Conservation (phyloP, 257 asterid genomes). For the Verbascum thapsus region DNA sequence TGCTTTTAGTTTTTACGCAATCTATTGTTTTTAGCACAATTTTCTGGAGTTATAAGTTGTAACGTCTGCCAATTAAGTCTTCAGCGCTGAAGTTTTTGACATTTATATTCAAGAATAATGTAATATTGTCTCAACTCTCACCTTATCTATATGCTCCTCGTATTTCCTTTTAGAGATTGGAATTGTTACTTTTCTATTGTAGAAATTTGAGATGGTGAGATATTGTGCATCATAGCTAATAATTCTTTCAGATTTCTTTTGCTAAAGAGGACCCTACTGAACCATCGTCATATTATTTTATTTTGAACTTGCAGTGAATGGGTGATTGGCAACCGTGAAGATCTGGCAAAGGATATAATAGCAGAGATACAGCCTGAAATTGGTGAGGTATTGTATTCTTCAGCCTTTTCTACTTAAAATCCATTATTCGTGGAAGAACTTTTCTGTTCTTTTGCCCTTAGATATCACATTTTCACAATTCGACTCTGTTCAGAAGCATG, state of each 20-base stretch:
- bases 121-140: not conserved
- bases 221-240: not conserved
- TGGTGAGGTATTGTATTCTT: slow-evolving; percentile 78
- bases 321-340: slow-evolving; percentile 99
- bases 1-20: not conserved
- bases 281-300: slow-evolving; percentile 2
- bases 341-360: slow-evolving; percentile 79
- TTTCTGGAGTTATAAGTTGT: slow-evolving; percentile 21
- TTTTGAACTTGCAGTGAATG: slow-evolving; percentile 73
- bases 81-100: not conserved
- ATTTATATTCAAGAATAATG: slow-evolving; percentile 13
- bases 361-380: slow-evolving; percentile 93
- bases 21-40: slow-evolving; percentile 11
- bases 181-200: not conserved
- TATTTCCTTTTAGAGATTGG: not conserved
- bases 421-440: not conserved
- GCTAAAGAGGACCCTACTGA: not conserved
- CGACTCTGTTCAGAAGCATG: slow-evolving; percentile 17
- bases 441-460: slow-evolving; percentile 1
- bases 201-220: slow-evolving; percentile 8
- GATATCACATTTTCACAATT: slow-evolving; percentile 18
- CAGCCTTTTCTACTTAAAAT: slow-evolving; percentile 11
- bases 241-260: not conserved
- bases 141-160: slow-evolving; percentile 15
- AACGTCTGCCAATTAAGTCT: no score